Conservation (phyloP, 352 stramenopile species). For the Stramenopiles sp. region DNA sequence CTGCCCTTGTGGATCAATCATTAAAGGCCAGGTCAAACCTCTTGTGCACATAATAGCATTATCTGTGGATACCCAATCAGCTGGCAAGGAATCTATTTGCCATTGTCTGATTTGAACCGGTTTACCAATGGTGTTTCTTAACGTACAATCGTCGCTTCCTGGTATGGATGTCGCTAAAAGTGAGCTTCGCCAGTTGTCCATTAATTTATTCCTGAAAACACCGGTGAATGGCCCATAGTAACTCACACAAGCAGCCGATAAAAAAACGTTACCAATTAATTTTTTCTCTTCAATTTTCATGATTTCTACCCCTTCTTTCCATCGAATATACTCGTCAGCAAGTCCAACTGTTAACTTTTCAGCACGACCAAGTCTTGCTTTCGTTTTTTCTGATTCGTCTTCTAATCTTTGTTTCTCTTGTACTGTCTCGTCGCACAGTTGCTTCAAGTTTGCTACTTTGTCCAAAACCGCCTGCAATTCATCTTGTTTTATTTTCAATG, state of each 20-base stretch:
- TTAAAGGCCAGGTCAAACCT: slow-evolving; percentile 77
- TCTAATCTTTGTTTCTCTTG: slow-evolving; percentile 87
- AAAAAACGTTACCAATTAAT: slow-evolving; percentile 87
- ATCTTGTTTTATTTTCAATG: slow-evolving; percentile 62
- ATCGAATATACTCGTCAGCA: slow-evolving; percentile 77
- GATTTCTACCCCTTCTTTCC: too few species aligned
- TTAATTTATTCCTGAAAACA: slow-evolving; percentile 86
- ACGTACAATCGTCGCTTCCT: too few species aligned
- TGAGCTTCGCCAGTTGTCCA: too few species aligned
- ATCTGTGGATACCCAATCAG: slow-evolving; percentile 86
- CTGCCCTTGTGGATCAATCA: slow-evolving; percentile 92
- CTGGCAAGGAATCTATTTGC: slow-evolving; percentile 90
- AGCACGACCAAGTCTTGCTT: slow-evolving; percentile 90
- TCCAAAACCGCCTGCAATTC: slow-evolving; percentile 64
- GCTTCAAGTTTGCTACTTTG: slow-evolving; percentile 57
- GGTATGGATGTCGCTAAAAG: too few species aligned
- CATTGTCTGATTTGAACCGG: too few species aligned
- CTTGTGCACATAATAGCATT: slow-evolving; percentile 96
- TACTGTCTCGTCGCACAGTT: slow-evolving; percentile 90
- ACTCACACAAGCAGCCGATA: slow-evolving; percentile 87
- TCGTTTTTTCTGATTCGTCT: slow-evolving; percentile 73
- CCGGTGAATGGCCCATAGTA: slow-evolving; percentile 97
- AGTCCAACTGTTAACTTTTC: slow-evolving; percentile 88
- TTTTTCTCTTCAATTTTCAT: too few species aligned
- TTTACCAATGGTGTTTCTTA: too few species aligned